phyloP scores from a whole-genome alignment of 2,329 filamentous ascomycete genomes.

The Coniochaeta ligniaria region DNA sequence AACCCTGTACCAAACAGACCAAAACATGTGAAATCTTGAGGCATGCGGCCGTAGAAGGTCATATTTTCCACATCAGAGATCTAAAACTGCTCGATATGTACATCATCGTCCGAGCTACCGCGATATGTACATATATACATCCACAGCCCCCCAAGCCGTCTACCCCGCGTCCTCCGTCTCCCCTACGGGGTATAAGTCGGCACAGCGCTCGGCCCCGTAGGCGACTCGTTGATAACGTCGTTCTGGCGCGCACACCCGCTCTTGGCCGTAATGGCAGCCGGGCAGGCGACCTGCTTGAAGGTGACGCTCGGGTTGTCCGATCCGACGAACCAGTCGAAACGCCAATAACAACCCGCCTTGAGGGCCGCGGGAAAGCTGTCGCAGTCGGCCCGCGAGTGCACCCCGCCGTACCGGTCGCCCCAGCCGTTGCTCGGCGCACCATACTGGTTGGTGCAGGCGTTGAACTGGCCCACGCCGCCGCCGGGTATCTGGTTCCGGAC shows the following conservation, averaged over 20 bases:
- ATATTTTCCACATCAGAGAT: no score
- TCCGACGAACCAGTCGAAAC: slow-evolving; percentile 56
- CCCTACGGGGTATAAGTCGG: slow-evolving; percentile 18
- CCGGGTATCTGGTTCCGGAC: slow-evolving; percentile 31
- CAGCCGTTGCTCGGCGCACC: slow-evolving; percentile 39
- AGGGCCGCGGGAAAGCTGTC: slow-evolving; percentile 43
- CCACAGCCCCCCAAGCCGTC: not conserved
- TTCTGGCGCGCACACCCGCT: slow-evolving; percentile 24
- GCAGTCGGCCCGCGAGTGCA: slow-evolving; percentile 43
- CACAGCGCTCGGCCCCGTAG: slow-evolving; percentile 17
- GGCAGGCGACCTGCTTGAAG: slow-evolving; percentile 43
- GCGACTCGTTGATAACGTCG: slow-evolving; percentile 25
- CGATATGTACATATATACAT: not conserved
- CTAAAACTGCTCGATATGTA: not conserved
- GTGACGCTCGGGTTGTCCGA: slow-evolving; percentile 49
- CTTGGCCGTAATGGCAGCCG: slow-evolving; percentile 19
- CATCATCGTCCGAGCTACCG: not conserved
- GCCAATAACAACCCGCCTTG: slow-evolving; percentile 53
- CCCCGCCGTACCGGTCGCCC: slow-evolving; percentile 53
- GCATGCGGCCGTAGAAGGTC: no score
- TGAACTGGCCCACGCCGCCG: slow-evolving; percentile 45
- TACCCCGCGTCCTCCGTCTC: not conserved
- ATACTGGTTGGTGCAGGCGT: slow-evolving; percentile 37
- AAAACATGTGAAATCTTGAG: no score
- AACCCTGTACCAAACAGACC: no score